These are phyloP conservation scores for Neonectria ditissima DNA, from an alignment of 2,329 filamentous ascomycete genomes.

Conservation along the genomic window DNA sequence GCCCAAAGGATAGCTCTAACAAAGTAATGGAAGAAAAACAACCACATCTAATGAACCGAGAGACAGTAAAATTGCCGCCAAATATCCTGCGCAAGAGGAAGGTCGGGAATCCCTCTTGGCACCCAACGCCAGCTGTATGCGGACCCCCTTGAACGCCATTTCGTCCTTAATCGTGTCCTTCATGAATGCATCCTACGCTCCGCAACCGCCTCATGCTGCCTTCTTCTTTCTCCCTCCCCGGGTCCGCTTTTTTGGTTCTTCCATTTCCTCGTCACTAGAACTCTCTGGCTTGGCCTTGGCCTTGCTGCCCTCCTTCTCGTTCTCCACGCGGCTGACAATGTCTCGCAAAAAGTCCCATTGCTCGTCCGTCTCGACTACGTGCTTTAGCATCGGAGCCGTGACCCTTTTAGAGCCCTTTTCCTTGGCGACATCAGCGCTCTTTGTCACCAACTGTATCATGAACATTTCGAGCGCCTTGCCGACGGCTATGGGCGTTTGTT, in stretches of 20 bases:
- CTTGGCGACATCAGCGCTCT: slow-evolving; percentile 86
- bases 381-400: slow-evolving; percentile 90
- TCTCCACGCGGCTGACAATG: slow-evolving; percentile 86
- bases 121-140: slow-evolving; percentile 45
- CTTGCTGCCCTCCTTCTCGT: slow-evolving; percentile 61
- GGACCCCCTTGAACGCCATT: slow-evolving; percentile 42
- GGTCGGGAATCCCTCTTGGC: slow-evolving; percentile 32
- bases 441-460: slow-evolving; percentile 93
- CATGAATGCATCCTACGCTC: slow-evolving; percentile 36
- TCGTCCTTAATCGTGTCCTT: slow-evolving; percentile 44
- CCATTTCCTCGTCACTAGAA: slow-evolving; percentile 63
- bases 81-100: slow-evolving; percentile 25
- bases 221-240: slow-evolving; percentile 65
- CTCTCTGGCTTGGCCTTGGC: slow-evolving; percentile 63
- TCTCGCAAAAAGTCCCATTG: slow-evolving; percentile 95
- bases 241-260: slow-evolving; percentile 61
- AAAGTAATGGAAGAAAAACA: slow-evolving; percentile 2
- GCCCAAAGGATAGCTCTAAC: not conserved
- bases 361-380: slow-evolving; percentile 86
- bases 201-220: slow-evolving; percentile 41
- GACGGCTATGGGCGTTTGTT: slow-evolving; percentile 96
- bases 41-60: slow-evolving; percentile 11
- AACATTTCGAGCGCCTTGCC: slow-evolving; percentile 97
- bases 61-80: slow-evolving; percentile 28
- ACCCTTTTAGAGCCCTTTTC: slow-evolving; percentile 89